A percentile compares a stretch with the other conserved stretches of the same genome.
These are phyloP conservation scores for Bacterosira constricta DNA, from an alignment of 108 stramenopile genomes.

Conservation along the genomic window DNA sequence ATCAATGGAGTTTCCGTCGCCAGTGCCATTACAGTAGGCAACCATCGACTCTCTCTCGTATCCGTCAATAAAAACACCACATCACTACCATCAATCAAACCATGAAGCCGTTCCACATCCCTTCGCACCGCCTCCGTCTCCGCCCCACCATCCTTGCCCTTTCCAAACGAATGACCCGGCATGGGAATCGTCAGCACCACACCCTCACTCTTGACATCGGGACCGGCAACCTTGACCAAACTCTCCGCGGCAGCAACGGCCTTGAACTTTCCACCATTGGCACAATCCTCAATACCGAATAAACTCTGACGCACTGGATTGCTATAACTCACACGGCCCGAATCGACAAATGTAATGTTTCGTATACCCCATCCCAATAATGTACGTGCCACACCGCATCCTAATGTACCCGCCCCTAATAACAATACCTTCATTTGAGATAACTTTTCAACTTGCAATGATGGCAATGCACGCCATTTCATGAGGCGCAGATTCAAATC, in stretches of 20 bases:
- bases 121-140: slow-evolving; percentile 59
- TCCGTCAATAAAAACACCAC: slow-evolving; percentile 96
- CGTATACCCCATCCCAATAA: slow-evolving; percentile 98
- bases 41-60: slow-evolving; percentile 97
- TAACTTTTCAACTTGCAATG: slow-evolving; percentile 83
- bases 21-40: slow-evolving; percentile 96
- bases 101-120: slow-evolving; percentile 73
- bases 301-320: slow-evolving; percentile 98
- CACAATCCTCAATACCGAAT: slow-evolving; percentile 92
- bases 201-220: slow-evolving; percentile 81
- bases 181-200: slow-evolving; percentile 94
- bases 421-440: slow-evolving; percentile 83
- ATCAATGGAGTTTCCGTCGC: slow-evolving; percentile 87
- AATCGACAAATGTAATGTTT: slow-evolving; percentile 93
- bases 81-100: slow-evolving; percentile 82
- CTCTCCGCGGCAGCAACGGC: slow-evolving; percentile 94
- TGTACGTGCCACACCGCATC: slow-evolving; percentile 92
- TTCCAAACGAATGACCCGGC: slow-evolving; percentile 93
- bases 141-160: slow-evolving; percentile 45
- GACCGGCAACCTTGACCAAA: slow-evolving; percentile 75
- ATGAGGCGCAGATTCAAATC: slow-evolving; percentile 97
- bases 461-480: slow-evolving; percentile 97
- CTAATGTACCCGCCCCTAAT: slow-evolving; percentile 97
- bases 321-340: slow-evolving; percentile 92
- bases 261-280: slow-evolving; percentile 83